Percentiles rank a stretch among this genome's conserved stretches.
phyloP scores from a whole-genome alignment of 2,329 filamentous ascomycete species.

The Colletotrichum graminicola region DNA sequence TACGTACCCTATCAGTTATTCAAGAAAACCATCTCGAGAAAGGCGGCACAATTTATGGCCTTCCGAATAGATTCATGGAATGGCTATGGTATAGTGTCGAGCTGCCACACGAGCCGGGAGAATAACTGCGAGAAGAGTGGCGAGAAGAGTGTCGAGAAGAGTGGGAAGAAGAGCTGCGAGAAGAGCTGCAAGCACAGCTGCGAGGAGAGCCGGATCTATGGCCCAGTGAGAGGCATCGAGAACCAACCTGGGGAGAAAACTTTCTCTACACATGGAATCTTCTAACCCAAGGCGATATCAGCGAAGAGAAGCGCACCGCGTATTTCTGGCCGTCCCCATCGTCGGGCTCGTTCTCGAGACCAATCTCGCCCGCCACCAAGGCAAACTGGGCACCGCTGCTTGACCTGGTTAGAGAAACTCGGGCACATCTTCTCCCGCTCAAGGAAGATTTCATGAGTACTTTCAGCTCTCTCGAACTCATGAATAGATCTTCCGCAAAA shows the following conservation, averaged over 20 bases:
- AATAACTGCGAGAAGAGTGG: too few relatives aligned
- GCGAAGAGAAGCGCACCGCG: neutral
- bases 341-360: too few relatives aligned
- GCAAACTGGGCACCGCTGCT: neutral
- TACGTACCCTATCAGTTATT: neutral
- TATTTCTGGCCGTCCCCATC: neutral
- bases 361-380: neutral
- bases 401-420: neutral
- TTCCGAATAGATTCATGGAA: neutral
- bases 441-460: neutral
- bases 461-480: neutral
- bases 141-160: too few relatives aligned
- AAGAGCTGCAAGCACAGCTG: too few relatives aligned
- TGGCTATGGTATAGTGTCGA: neutral
- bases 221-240: neutral
- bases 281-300: neutral
- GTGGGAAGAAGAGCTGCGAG: too few relatives aligned
- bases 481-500: too few relatives aligned
- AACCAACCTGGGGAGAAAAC: neutral
- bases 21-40: neutral
- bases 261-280: neutral
- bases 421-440: neutral
- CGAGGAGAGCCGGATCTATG: neutral
- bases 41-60: accelerated
- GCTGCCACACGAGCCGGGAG: too few relatives aligned